Percentiles rank a stretch among this genome's conserved stretches.
Conservation (phyloP, 192 early-diverging fungal species). For the Coemansia aciculifera region DNA sequence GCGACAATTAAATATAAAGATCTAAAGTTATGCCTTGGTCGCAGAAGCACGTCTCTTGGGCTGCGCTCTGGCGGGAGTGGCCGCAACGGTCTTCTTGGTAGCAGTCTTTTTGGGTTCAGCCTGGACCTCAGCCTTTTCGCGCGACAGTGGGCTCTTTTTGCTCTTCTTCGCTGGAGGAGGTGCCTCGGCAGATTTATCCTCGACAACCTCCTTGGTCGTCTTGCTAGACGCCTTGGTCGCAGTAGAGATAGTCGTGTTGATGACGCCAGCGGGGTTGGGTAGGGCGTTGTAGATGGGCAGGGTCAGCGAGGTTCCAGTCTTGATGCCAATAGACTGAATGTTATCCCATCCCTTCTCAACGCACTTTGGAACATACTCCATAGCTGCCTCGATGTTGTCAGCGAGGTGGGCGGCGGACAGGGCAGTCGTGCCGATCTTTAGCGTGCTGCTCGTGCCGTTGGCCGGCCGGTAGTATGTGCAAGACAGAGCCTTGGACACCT, state of each 20-base stretch:
- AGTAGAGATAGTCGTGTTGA: conserved; percentile 13
- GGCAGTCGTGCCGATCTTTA: conserved; percentile 71
- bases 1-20: not conserved
- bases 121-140: conserved; percentile 12
- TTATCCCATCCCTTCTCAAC: conserved; percentile 81
- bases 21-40: conserved; percentile 1
- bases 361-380: conserved; percentile 62
- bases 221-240: not conserved
- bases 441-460: conserved; percentile 55
- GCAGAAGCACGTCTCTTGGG: conserved; percentile 19
- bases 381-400: conserved; percentile 74
- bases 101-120: conserved; percentile 5
- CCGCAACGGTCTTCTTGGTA: conserved; percentile 10
- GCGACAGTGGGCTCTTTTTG: conserved; percentile 41
- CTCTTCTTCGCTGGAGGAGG: conserved; percentile 23
- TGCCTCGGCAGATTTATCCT: conserved; percentile 7
- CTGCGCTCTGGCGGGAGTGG: conserved; percentile 2
- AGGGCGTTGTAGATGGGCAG: conserved; percentile 83
- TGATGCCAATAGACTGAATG: conserved; percentile 83
- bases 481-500: conserved; percentile 29
- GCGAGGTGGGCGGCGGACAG: conserved; percentile 63
- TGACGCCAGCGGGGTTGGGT: conserved; percentile 31
- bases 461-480: conserved; percentile 31
- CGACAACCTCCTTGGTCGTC: not conserved
- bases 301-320: conserved; percentile 73